Evolutionary conservation across 2,329 filamentous ascomycete species (phyloP), one percentile per base, ranked within the genome.

Genomic region (Cladosporium sp.): DNA sequence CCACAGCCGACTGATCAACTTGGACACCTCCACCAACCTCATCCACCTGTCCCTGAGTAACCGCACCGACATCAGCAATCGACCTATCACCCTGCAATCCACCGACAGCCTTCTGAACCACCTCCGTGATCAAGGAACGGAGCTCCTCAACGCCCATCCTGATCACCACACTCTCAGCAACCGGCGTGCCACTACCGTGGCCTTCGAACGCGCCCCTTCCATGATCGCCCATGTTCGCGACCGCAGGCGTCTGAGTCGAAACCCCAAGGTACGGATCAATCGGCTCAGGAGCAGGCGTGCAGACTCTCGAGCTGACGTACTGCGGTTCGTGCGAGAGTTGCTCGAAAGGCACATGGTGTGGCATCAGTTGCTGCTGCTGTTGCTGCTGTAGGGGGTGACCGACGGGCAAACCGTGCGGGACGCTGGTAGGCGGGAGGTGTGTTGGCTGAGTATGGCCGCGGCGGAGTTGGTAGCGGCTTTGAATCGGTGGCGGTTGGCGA

Each of bases 281-380:
- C 8, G 65, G 57, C 28, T 67, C 66, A 14, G 68, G 69, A 13
- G 66, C 64, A 14, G 70, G 70, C 16, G 70, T 70, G 46, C 70
- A 72, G 58, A 71, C 65, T 26, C 70, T 66, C 7, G 68, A 67
- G 16, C 64, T 66, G n/a, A 61, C 46, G 46, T 53, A 68, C 11
- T 65, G 63, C 1, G 64, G 59, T 5, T 67, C 65, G 8, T 62
- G 46, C 64, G 65, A 62, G 34, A 67, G 64, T 0, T 51, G 49
- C 56, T 30, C 51, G 64, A 23, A 46, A 51, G 56, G 28, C 28
- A 54, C 18, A 18, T 54, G 51, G 16, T 54, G 51, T 1, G 39
- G 23, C 56, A 14, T 36, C 26, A 34, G 54, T 16, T 60, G 58
- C 14, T 49, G 65, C 21, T 60, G 58, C 14, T 49, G 65, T 32